Percentiles rank a stretch among this genome's conserved stretches.
These are phyloP conservation scores for Lentinula sp. DNA, from an alignment of 768 basidiomycete species.

Conservation along the genomic window DNA sequence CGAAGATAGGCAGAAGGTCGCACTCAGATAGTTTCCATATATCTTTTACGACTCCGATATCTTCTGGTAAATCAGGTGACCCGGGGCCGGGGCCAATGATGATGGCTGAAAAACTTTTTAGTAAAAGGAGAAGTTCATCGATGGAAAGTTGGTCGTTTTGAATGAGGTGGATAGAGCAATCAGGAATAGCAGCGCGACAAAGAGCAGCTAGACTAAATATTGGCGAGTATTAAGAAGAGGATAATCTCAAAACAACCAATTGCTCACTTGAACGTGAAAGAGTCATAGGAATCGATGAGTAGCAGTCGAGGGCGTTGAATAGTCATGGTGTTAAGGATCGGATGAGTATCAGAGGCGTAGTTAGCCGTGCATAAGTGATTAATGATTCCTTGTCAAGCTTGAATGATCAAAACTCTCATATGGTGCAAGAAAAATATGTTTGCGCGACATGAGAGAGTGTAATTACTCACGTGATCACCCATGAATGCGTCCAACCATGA, in stretches of 20 bases:
- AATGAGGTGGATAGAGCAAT: slow-evolving; percentile 60
- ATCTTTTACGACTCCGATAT: slow-evolving; percentile 64
- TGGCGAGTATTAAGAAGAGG: neutral
- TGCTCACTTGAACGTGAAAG: slow-evolving; percentile 77
- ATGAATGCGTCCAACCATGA: slow-evolving; percentile 15
- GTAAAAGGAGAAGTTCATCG: slow-evolving; percentile 42
- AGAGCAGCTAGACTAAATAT: slow-evolving; percentile 61
- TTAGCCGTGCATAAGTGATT: neutral
- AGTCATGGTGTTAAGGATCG: slow-evolving; percentile 21
- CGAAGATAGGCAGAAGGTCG: slow-evolving; percentile 64
- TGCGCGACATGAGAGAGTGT: neutral
- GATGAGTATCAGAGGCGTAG: neutral
- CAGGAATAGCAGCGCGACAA: slow-evolving; percentile 56
- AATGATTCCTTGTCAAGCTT: neutral
- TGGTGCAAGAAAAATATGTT: neutral
- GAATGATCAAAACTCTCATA: neutral
- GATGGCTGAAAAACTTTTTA: slow-evolving; percentile 60
- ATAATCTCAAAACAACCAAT: neutral
- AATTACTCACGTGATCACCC: neutral
- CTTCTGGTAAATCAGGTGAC: slow-evolving; percentile 55
- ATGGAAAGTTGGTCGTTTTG: slow-evolving; percentile 61
- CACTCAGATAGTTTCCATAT: slow-evolving; percentile 59
- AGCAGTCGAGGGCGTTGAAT: slow-evolving; percentile 47
- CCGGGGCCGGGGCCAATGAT: slow-evolving; percentile 81
- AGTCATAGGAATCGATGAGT: slow-evolving; percentile 81